Evolutionary conservation across 2,329 filamentous ascomycete species (phyloP).

Genomic region (Talaromyces amestolkiae): DNA sequence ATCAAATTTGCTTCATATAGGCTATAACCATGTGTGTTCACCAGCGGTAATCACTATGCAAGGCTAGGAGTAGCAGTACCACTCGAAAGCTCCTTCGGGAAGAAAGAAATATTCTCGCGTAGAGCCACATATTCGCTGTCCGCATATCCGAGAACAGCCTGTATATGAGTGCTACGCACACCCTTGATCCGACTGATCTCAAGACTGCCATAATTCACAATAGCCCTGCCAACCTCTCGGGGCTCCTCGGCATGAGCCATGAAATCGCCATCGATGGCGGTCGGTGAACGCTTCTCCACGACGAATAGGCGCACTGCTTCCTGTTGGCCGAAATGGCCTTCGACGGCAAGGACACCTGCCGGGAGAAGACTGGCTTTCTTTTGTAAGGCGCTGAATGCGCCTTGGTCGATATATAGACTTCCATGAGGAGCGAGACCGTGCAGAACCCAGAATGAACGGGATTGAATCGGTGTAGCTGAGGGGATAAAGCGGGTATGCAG

Average conservation of each 20-base stretch:
- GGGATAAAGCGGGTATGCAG: slow-evolving; percentile 92
- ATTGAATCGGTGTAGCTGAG: slow-evolving; percentile 77
- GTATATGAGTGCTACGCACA: slow-evolving; percentile 76
- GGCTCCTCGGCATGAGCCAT: slow-evolving; percentile 43
- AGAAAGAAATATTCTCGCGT: slow-evolving; percentile 81
- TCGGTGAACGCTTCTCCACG: slow-evolving; percentile 58
- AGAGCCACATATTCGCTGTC: slow-evolving; percentile 93
- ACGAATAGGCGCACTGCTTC: slow-evolving; percentile 87
- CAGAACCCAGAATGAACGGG: slow-evolving; percentile 95
- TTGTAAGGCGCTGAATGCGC: slow-evolving; percentile 74
- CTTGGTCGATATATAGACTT: slow-evolving; percentile 88
- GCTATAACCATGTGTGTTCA: not conserved
- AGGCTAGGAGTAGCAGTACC: slow-evolving; percentile 27
- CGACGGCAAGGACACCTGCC: slow-evolving; percentile 84
- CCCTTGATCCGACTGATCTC: slow-evolving; percentile 86
- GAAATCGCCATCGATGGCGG: slow-evolving; percentile 42
- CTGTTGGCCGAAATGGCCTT: slow-evolving; percentile 84
- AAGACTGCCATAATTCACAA: slow-evolving; percentile 87
- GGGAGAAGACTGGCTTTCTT: slow-evolving; percentile 85
- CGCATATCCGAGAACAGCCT: slow-evolving; percentile 77
- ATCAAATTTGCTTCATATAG: not conserved
- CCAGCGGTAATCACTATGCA: not conserved
- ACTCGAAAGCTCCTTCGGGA: slow-evolving; percentile 36
- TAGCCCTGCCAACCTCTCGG: slow-evolving; percentile 76
- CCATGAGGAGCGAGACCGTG: slow-evolving; percentile 89